These are phyloP conservation scores for Vachellia collinsii DNA, from an alignment of 306 rosid genomes.

Conservation along the genomic window DNA sequence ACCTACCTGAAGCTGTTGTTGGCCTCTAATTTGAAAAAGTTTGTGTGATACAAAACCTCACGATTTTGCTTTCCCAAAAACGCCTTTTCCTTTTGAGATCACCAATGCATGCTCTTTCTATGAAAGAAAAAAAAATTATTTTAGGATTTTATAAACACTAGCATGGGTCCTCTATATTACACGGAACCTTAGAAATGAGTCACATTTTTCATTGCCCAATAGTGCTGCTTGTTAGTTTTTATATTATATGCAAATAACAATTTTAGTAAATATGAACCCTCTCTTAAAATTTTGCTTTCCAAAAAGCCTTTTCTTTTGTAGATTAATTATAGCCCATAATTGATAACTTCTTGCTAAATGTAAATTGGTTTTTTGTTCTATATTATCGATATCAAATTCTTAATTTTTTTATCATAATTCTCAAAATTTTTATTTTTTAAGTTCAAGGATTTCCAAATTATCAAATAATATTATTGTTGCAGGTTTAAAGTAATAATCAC, in stretches of 20 bases:
- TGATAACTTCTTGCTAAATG: not conserved
- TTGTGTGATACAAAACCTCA: not conserved
- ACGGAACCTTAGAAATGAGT: not conserved
- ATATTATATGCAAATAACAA: not conserved
- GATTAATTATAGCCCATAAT: not conserved
- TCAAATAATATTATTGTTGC: not conserved
- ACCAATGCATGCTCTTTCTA: not conserved
- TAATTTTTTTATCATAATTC: not conserved
- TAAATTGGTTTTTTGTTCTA: not conserved
- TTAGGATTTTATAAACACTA: not conserved
- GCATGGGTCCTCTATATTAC: not conserved
- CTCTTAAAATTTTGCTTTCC: not conserved
- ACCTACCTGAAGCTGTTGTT: constrained; percentile 21
- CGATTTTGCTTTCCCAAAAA: not conserved
- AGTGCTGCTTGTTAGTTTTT: not conserved
- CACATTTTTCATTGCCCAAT: not conserved
- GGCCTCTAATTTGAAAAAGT: constrained; percentile 2
- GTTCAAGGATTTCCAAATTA: not conserved
- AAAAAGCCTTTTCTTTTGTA: not conserved
- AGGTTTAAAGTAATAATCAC: not conserved
- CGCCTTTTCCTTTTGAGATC: not conserved
- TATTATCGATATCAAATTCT: not conserved
- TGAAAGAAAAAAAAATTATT: not conserved
- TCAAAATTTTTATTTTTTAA: not conserved
- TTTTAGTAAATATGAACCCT: not conserved